Evolutionary conservation across 768 basidiomycete species (phyloP).

Genomic region (Tricholoma flavovirens): DNA sequence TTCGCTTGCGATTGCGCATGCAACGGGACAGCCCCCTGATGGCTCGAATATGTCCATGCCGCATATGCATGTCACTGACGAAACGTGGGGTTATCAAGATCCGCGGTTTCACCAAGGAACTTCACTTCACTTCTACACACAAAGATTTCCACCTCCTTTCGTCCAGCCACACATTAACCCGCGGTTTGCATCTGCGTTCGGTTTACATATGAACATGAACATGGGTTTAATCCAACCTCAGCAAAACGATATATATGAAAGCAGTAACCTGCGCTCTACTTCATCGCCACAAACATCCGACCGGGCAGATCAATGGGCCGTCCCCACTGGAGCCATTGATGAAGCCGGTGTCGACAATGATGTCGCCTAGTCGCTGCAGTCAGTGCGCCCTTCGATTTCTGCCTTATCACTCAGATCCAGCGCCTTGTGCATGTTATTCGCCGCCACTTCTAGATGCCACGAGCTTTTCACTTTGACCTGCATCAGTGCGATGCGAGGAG

Average conservation of each 20-base stretch:
- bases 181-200: constrained; percentile 65
- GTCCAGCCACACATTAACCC: constrained; percentile 87
- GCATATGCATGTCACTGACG: constrained; percentile 10
- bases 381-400: background rate
- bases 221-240: constrained; percentile 15
- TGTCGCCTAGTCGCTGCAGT: background rate
- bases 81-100: constrained; percentile 14
- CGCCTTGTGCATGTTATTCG: background rate
- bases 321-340: constrained; percentile 16
- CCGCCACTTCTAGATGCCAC: background rate
- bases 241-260: constrained; percentile 11
- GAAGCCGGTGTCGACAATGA: background rate
- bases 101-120: constrained; percentile 13
- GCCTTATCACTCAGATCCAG: background rate
- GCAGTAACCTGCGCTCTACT: background rate
- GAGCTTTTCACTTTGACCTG: background rate
- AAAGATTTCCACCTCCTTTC: constrained; percentile 17
- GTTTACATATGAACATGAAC: constrained; percentile 39
- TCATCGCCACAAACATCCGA: constrained; percentile 6
- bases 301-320: constrained; percentile 37
- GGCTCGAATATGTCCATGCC: constrained; percentile 14
- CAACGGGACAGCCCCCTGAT: constrained; percentile 35
- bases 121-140: constrained; percentile 14
- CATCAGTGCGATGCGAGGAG: no score
- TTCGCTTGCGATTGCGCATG: constrained; percentile 41